A percentile compares a stretch with the other conserved stretches of the same genome.
Evolutionary conservation across 441 rosid species (phyloP).

Genomic region (Erodium chrysanthum): DNA sequence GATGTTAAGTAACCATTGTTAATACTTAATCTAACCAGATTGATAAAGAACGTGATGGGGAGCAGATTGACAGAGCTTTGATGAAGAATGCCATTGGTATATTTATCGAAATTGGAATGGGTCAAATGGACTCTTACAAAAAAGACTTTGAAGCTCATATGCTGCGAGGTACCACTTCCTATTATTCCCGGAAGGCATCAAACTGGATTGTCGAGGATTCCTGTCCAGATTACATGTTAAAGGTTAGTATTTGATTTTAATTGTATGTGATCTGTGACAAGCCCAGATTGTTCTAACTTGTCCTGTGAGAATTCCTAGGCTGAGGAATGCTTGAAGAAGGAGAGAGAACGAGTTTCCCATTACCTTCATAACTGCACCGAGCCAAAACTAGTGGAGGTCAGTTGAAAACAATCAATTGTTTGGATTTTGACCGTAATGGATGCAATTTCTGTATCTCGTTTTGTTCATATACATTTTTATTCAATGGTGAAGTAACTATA

Average conservation of each 20-base stretch:
- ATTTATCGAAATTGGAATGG: constrained; percentile 45
- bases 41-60: constrained; percentile 43
- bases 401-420: neutral
- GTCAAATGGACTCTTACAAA: constrained; percentile 31
- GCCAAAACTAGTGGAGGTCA: constrained; percentile 38
- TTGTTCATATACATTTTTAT: neutral
- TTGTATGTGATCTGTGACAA: neutral
- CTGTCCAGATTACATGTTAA: constrained; percentile 38
- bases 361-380: constrained; percentile 39
- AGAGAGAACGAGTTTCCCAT: constrained; percentile 37
- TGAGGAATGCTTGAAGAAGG: constrained; percentile 38
- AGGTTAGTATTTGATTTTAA: constrained; percentile 19
- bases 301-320: constrained; percentile 16
- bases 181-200: constrained; percentile 42
- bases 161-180: constrained; percentile 37
- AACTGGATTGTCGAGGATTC: constrained; percentile 40
- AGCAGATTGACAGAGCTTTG: constrained; percentile 38
- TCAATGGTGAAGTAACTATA: neutral
- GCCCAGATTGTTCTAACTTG: neutral
- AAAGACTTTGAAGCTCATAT: constrained; percentile 35
- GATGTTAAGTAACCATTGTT: neutral
- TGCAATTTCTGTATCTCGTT: neutral
- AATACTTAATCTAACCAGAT: constrained; percentile 28
- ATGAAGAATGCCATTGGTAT: constrained; percentile 40
- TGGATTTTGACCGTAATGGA: neutral